These are phyloP conservation scores for Gastrolobium bilobum DNA, from an alignment of 306 rosid genomes.

Conservation along the genomic window DNA sequence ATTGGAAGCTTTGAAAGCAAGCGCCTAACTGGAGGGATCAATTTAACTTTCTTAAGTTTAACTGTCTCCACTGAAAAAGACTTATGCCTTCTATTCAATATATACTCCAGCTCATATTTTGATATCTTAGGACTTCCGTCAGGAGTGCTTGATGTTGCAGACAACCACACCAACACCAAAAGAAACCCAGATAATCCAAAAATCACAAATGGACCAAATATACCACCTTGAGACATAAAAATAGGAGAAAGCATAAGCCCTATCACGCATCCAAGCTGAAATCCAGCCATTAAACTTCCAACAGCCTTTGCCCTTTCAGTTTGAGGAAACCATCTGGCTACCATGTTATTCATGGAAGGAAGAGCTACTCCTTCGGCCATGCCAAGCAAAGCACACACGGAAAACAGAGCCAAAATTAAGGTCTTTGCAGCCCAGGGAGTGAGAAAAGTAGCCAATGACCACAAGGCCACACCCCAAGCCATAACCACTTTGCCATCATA, in stretches of 20 bases:
- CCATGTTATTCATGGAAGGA: constrained; percentile 99
- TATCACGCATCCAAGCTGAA: constrained; percentile 91
- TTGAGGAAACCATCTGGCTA: constrained; percentile 96
- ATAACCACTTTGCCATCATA: constrained; percentile 93
- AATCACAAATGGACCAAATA: constrained; percentile 94
- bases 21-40: constrained; percentile 85
- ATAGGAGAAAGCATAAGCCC: constrained; percentile 95
- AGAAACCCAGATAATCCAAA: constrained; percentile 96
- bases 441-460: constrained; percentile 92
- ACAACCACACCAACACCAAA: constrained; percentile 97
- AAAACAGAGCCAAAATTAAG: constrained; percentile 80
- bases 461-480: constrained; percentile 97
- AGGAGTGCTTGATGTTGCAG: constrained; percentile 95
- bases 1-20: constrained; percentile 89
- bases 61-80: constrained; percentile 56
- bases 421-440: constrained; percentile 93
- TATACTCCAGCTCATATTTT: constrained; percentile 86
- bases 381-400: constrained; percentile 82
- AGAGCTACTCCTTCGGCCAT: constrained; percentile 94
- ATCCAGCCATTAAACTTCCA: constrained; percentile 95
- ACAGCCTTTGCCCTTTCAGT: constrained; percentile 95
- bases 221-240: constrained; percentile 92
- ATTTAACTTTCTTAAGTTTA: constrained; percentile 63
- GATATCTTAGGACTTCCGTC: constrained; percentile 84
- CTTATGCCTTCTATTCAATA: constrained; percentile 60